Conservation (phyloP, 129 eudicot genomes). For the Deinandra increscens region DNA sequence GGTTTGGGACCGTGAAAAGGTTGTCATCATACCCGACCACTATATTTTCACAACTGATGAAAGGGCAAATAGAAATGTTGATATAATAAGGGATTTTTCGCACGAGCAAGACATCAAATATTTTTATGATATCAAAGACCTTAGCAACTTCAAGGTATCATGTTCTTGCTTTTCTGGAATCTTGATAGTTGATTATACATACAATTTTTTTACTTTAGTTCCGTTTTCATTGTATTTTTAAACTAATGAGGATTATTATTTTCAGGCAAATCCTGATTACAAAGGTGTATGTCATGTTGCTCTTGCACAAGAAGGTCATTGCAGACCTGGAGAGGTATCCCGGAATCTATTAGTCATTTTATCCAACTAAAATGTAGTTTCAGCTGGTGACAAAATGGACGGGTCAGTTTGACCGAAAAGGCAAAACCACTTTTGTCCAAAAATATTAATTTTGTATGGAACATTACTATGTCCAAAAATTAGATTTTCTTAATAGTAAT, state of each 20-base stretch:
- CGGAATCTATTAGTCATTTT: not conserved
- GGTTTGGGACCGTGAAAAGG: conserved; percentile 78
- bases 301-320: conserved; percentile 98
- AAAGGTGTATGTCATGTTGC: conserved; percentile 84
- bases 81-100: conserved; percentile 70
- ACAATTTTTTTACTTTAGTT: too few relatives aligned
- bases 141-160: conserved; percentile 35
- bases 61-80: conserved; percentile 62
- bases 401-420: not conserved
- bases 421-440: not conserved
- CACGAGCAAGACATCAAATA: conserved; percentile 82
- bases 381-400: not conserved
- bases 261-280: conserved; percentile 67
- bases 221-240: too few relatives aligned
- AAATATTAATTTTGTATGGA: too few relatives aligned
- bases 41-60: conserved; percentile 69
- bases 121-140: conserved; percentile 87
- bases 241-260: not conserved
- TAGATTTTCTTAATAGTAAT: not conserved
- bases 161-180: too few relatives aligned
- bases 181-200: too few relatives aligned
- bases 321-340: conserved; percentile 97
- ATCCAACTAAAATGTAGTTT: not conserved
- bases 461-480: not conserved
- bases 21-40: conserved; percentile 73